Evolutionary conservation across 306 rosid species (phyloP), one percentile per base, ranked within the genome.

Genomic region (Fragaria nilgerrensis): DNA sequence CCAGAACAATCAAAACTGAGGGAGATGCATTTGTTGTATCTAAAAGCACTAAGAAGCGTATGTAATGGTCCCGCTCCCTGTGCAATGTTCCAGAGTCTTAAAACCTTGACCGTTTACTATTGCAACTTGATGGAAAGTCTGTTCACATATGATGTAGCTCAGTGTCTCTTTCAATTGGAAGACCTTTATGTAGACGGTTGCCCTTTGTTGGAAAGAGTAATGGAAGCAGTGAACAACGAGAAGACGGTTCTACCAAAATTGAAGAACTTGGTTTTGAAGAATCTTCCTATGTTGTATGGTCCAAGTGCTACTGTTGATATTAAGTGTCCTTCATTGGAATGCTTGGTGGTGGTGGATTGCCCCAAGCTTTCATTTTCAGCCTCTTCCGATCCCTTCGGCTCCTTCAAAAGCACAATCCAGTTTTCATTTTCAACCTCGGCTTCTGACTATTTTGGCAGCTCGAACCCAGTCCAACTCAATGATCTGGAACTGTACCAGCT

Each of bases 51-150:
- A 7, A 19, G 23, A 16, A 52, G 22, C 23, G 5, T 52, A 52
- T 52, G 22, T 52, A 20, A 52, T 52, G 58, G 58, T 5, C 22
- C 23, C 19, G 9, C 23, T 2, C 23, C 58, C 19, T 11, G 7
- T 16, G 9, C 23, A 52, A 52, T 52, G 23, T 73, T 73, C 59
- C 27, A 19, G 2, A 79, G 29, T 63, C 78, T 73, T 53, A 65
- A 53, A 7, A 19, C 9, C n/a, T 49, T 79, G 34, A 15, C 44
- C 0, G 61, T 73, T 2, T 19, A 0, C 4, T 1, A 7, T 1
- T 79, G 82, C 32, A 39, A 14, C 43, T 39, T 7, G 6, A 58
- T 70, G 23, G 25, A 5, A 22, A 9, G 5, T 34, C 17, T 70
- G 5, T 73, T 79, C 74, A 3, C 75, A 3, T 22, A 16, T 5